Evolutionary conservation across 192 early-diverging fungal species (phyloP).

Genomic region (Podila verticillata): DNA sequence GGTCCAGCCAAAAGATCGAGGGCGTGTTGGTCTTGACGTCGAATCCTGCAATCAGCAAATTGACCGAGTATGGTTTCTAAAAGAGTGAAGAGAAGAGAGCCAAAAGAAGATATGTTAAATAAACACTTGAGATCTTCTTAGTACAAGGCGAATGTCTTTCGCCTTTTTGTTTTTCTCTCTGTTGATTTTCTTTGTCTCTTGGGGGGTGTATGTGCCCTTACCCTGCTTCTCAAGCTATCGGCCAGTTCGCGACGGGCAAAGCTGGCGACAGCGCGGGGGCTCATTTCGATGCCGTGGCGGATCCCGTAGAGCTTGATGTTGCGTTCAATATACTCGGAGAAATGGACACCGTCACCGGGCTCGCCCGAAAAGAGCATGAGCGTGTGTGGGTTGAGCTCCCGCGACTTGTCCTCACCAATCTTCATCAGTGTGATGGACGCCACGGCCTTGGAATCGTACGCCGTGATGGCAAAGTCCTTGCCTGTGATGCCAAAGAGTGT

Average conservation of each 20-base stretch:
- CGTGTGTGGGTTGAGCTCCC: constrained; percentile 82
- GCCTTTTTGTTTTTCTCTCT: not conserved
- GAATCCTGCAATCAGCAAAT: constrained; percentile 88
- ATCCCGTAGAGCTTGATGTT: constrained; percentile 93
- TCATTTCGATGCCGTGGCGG: constrained; percentile 85
- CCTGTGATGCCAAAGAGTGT: constrained; percentile 90
- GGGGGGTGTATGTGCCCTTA: constrained; percentile 18
- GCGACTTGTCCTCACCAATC: constrained; percentile 90
- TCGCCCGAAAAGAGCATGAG: constrained; percentile 90
- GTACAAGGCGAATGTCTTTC: not conserved
- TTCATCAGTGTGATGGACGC: constrained; percentile 94
- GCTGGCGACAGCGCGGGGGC: constrained; percentile 78
- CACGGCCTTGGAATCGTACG: constrained; percentile 79
- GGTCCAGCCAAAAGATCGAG: constrained; percentile 93
- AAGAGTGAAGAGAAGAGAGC: not conserved
- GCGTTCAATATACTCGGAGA: constrained; percentile 95
- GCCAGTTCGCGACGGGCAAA: constrained; percentile 91
- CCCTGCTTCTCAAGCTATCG: constrained; percentile 82
- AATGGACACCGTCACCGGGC: constrained; percentile 91
- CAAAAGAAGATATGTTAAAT: not conserved
- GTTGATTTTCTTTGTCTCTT: not conserved
- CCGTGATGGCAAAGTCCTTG: constrained; percentile 92
- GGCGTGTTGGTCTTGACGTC: constrained; percentile 78
- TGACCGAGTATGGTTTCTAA: constrained; percentile 89
- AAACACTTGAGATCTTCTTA: not conserved